Evolutionary conservation across 192 early-diverging fungal genomes (phyloP), one percentile per base, ranked within the genome.

Genomic region (Podila epigama): DNA sequence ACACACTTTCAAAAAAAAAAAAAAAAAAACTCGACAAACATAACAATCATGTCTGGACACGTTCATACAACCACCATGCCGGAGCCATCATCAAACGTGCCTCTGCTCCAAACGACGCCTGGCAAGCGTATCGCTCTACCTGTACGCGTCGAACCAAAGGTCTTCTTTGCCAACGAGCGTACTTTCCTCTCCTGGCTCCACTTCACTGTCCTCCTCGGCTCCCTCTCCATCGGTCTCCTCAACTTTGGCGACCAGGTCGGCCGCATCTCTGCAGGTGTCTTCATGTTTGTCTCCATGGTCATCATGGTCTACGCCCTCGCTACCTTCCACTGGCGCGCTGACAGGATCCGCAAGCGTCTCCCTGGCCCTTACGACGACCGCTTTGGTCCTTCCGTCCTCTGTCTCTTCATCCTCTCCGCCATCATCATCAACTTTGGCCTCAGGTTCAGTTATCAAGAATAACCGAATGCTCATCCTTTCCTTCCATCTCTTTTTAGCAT

Each of bases 141-240:
- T n/a, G 87, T 90, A 25, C 86, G 87, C 13, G 86, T 91, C 1
- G 91, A 94, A 42, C 93, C 93, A 59, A 97, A 97, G 72, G 90
- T 95, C 37, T 96, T 86, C 71, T 96, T 97, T 84, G 94, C 95
- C 28, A 97, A 97, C 68, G 95, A 97, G 78, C 88, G 95, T 25
- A 97, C 95, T 4, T 95, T 96, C 75, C 82, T 96, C 31, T 87
- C 94, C 22, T 97, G 94, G 94, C 81, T 95, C 36, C 89, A 91
- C 71, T 94, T 95, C 71, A 83, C 91, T 3, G 82, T 92, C 8
- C 62, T 92, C 55, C 79, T 94, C 33, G 91, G 91, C 7, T 90
- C 83, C 41, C 75, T 94, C 7, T 87, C 93, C 4, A 68, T 94
- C 55, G 91, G 93, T 0, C 62, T 94, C 67, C 82, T 94, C 6